phyloP scores from a whole-genome alignment of 1,139 yeast species.

The Saccharomyces hybrid region DNA sequence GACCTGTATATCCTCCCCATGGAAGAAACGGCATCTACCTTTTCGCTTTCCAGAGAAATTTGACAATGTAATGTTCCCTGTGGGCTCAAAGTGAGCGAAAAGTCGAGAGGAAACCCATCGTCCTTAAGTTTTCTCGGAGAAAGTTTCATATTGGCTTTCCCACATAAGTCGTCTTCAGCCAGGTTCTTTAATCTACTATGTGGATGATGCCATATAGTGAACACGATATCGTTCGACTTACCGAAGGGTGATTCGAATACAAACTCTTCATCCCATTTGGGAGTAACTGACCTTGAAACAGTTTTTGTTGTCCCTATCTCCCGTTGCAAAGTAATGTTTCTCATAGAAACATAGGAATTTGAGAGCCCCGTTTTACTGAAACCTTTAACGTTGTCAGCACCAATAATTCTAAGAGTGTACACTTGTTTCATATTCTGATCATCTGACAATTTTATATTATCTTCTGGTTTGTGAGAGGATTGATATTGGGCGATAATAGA shows the following conservation, averaged over 20 bases:
- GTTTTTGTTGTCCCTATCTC: slow-evolving; percentile 69
- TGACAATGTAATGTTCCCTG: slow-evolving; percentile 60
- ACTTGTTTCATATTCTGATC: slow-evolving; percentile 37
- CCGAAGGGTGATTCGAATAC: slow-evolving; percentile 45
- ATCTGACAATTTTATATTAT: slow-evolving; percentile 32
- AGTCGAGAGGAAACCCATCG: slow-evolving; percentile 61
- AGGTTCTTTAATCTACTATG: slow-evolving; percentile 29
- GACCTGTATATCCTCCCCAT: slow-evolving; percentile 72
- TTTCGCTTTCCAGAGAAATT: slow-evolving; percentile 70
- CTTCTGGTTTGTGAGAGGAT: slow-evolving; percentile 20
- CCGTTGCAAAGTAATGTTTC: slow-evolving; percentile 50
- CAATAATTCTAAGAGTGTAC: slow-evolving; percentile 57
- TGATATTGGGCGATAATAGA: slow-evolving; percentile 37
- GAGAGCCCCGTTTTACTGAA: slow-evolving; percentile 47
- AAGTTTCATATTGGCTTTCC: slow-evolving; percentile 54
- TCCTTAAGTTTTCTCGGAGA: slow-evolving; percentile 61
- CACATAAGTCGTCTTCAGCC: slow-evolving; percentile 60
- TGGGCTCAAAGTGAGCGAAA: slow-evolving; percentile 54
- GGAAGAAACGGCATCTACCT: slow-evolving; percentile 68
- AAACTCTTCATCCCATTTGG: slow-evolving; percentile 86
- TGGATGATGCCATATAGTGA: slow-evolving; percentile 70
- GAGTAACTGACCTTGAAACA: slow-evolving; percentile 54
- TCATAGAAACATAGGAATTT: slow-evolving; percentile 61
- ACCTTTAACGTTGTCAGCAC: slow-evolving; percentile 63
- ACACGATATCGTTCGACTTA: slow-evolving; percentile 39